Evolutionary conservation across 169 alveolate genomes (phyloP).

Genomic region (Perkinsus olseni): DNA sequence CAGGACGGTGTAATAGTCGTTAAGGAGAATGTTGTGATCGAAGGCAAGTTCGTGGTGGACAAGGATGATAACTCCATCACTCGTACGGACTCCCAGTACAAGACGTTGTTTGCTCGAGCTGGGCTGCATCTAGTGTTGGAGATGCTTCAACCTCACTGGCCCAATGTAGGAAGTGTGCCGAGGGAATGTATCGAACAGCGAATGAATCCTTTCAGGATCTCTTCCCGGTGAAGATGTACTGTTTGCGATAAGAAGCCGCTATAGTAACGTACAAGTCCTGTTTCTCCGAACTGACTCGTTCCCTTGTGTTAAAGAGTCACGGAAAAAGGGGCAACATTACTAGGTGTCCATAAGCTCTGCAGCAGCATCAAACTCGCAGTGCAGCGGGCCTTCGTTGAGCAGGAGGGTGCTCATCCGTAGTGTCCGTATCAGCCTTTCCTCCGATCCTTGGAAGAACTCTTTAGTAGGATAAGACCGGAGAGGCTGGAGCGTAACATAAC

Average conservation of each 20-base stretch:
- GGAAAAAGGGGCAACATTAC: too few species aligned
- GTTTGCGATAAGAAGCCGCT: background rate
- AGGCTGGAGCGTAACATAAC: too few species aligned
- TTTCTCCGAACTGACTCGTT: background rate
- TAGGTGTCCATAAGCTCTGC: too few species aligned
- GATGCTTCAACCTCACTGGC: background rate
- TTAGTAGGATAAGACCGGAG: too few species aligned
- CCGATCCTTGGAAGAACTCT: too few species aligned
- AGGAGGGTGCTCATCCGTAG: too few species aligned
- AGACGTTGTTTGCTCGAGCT: background rate
- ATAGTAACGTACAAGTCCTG: background rate
- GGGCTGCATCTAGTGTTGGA: background rate
- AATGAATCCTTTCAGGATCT: background rate
- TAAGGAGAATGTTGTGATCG: background rate
- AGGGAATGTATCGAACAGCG: too few species aligned
- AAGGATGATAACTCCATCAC: background rate
- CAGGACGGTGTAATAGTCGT: background rate
- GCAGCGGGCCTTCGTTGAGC: too few species aligned
- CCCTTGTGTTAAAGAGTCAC: too few species aligned
- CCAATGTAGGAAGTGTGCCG: background rate
- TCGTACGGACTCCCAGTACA: background rate
- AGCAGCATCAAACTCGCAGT: too few species aligned
- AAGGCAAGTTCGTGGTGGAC: background rate
- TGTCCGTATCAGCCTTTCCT: too few species aligned
- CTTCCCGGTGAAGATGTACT: background rate